Evolutionary conservation across 2,329 filamentous ascomycete species (phyloP).

Genomic region (Teratosphaeria gauchensis): DNA sequence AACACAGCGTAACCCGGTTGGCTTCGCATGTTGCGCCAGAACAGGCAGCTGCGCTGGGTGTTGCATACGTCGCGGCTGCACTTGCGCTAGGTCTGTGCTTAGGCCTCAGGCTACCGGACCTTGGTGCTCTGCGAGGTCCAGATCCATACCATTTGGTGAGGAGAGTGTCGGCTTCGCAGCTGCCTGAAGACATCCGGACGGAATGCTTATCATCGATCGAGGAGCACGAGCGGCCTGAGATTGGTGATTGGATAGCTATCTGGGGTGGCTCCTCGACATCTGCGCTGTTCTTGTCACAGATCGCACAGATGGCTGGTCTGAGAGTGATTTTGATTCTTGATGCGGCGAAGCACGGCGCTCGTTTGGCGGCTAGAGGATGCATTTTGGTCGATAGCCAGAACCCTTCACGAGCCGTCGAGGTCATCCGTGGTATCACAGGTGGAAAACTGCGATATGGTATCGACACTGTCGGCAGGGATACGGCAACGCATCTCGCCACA

Average conservation of each 20-base stretch:
- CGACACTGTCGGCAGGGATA: constrained; percentile 30
- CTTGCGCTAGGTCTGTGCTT: constrained; percentile 36
- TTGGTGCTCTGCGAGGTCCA: neutral
- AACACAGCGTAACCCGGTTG: constrained; percentile 31
- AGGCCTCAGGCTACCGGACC: constrained; percentile 17
- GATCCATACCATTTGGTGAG: neutral
- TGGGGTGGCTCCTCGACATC: constrained; percentile 34
- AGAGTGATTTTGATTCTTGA: constrained; percentile 28
- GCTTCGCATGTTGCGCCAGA: constrained; percentile 26
- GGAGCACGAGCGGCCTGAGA: neutral
- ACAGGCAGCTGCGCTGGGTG: constrained; percentile 29
- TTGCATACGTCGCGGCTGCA: constrained; percentile 31
- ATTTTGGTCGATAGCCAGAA: neutral
- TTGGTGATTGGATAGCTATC: constrained; percentile 23
- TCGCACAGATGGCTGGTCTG: constrained; percentile 25
- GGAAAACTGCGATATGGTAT: constrained; percentile 26
- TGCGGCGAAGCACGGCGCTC: constrained; percentile 24
- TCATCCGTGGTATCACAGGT: constrained; percentile 18
- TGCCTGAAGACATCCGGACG: constrained; percentile 2
- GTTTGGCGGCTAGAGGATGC: neutral
- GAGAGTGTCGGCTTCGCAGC: neutral
- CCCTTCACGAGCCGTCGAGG: constrained; percentile 19
- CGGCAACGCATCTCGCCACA: constrained; percentile 14
- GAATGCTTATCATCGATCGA: constrained; percentile 3
- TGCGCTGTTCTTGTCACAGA: constrained; percentile 32